phyloP scores from a whole-genome alignment of 257 asterid genomes.

The Penstemon davidsonii region DNA sequence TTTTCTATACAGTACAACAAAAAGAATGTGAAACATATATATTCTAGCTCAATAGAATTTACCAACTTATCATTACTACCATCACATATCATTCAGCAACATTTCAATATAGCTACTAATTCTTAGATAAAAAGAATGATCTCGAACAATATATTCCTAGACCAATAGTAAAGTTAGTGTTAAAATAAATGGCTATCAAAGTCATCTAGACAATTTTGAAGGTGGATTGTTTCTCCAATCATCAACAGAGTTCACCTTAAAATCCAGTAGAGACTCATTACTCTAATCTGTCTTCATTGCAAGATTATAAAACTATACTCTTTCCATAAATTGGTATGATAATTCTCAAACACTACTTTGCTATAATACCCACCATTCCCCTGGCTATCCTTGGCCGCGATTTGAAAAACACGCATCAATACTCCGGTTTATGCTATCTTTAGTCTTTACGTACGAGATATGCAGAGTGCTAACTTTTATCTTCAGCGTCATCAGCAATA shows the following conservation, averaged over 20 bases:
- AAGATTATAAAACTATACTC: too few relatives aligned
- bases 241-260: too few relatives aligned
- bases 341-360: neutral
- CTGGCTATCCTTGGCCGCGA: neutral
- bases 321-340: too few relatives aligned
- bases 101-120: neutral
- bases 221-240: too few relatives aligned
- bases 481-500: constrained; percentile 24
- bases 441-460: neutral
- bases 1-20: too few relatives aligned
- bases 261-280: too few relatives aligned
- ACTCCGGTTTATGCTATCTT: neutral
- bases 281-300: too few relatives aligned
- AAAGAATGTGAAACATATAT: too few relatives aligned
- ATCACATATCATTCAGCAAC: neutral
- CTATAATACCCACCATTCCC: neutral
- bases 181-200: neutral
- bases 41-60: neutral
- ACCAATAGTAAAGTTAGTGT: neutral
- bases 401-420: constrained; percentile 1
- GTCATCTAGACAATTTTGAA: neutral
- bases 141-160: neutral
- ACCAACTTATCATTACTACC: neutral
- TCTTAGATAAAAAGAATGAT: neutral
- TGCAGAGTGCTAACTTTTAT: neutral